Percentiles rank a stretch among this genome's conserved stretches.
phyloP scores from a whole-genome alignment of 2,329 filamentous ascomycete species.

The Paraphoma chrysanthemicola region DNA sequence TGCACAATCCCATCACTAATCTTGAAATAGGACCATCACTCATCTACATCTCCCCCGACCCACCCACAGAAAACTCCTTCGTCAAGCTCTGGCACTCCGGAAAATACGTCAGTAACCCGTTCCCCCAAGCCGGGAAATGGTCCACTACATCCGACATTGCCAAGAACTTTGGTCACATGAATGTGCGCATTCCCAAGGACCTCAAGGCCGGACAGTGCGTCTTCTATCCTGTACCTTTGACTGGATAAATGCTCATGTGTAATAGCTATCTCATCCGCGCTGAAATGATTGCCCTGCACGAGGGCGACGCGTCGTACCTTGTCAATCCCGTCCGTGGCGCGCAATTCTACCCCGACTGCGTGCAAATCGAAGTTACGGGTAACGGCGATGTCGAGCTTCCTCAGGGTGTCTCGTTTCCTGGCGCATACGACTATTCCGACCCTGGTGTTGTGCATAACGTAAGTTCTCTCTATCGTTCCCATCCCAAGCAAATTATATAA shows the following conservation, averaged over 20 bases:
- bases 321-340: constrained; percentile 37
- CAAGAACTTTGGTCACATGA: constrained; percentile 34
- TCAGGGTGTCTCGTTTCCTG: constrained; percentile 54
- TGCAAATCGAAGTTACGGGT: constrained; percentile 49
- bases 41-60: constrained; percentile 52
- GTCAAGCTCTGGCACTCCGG: constrained; percentile 52
- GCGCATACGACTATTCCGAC: constrained; percentile 47
- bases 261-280: constrained; percentile 49
- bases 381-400: constrained; percentile 38
- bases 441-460: constrained; percentile 48
- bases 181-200: constrained; percentile 40
- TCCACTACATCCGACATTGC: constrained; percentile 35
- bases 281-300: constrained; percentile 55
- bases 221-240: background rate
- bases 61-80: constrained; percentile 46
- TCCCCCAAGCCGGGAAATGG: constrained; percentile 45
- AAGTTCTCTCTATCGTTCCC: constrained; percentile 1
- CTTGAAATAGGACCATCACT: constrained; percentile 39
- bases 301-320: constrained; percentile 41
- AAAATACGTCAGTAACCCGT: constrained; percentile 39
- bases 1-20: background rate
- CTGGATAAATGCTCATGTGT: background rate
- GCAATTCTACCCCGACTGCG: constrained; percentile 54
- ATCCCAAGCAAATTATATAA: background rate
- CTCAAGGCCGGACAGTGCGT: constrained; percentile 47